Evolutionary conservation across 2,329 filamentous ascomycete genomes (phyloP).

Genomic region (Byssoonygena ceratinophila): DNA sequence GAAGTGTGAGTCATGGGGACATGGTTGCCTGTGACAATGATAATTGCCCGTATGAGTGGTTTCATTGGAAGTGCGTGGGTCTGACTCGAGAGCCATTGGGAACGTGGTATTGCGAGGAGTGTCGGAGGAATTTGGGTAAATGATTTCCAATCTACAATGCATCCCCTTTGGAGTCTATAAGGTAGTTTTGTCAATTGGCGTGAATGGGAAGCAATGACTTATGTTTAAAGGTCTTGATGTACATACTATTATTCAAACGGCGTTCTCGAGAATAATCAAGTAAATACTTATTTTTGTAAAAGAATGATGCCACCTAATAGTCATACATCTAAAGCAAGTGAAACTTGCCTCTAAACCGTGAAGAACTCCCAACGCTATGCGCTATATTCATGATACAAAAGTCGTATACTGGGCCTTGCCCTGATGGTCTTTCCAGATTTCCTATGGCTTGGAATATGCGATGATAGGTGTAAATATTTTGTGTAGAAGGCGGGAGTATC

Average conservation of each 20-base stretch:
- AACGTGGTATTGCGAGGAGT: constrained; percentile 49
- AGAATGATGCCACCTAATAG: background rate
- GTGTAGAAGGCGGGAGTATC: too few species aligned
- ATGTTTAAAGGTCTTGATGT: background rate
- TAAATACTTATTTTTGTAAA: background rate
- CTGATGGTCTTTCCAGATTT: background rate
- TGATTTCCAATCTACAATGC: constrained; percentile 12
- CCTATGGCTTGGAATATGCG: too few species aligned
- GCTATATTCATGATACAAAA: constrained; percentile 1
- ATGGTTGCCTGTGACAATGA: constrained; percentile 61
- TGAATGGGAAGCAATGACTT: background rate
- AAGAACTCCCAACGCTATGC: constrained; percentile 18
- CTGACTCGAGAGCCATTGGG: constrained; percentile 50
- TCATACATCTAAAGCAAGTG: background rate
- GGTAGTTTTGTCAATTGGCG: background rate
- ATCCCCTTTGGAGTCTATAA: background rate
- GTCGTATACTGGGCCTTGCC: background rate
- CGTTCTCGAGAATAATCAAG: background rate
- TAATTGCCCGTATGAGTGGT: constrained; percentile 55
- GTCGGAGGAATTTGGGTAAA: constrained; percentile 34
- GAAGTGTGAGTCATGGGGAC: constrained; percentile 54
- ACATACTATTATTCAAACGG: background rate
- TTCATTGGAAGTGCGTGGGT: constrained; percentile 55
- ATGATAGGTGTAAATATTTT: too few species aligned
- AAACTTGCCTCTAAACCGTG: background rate